phyloP scores from a whole-genome alignment of 345 rosid genomes.

The Abelmoschus esculentus region DNA sequence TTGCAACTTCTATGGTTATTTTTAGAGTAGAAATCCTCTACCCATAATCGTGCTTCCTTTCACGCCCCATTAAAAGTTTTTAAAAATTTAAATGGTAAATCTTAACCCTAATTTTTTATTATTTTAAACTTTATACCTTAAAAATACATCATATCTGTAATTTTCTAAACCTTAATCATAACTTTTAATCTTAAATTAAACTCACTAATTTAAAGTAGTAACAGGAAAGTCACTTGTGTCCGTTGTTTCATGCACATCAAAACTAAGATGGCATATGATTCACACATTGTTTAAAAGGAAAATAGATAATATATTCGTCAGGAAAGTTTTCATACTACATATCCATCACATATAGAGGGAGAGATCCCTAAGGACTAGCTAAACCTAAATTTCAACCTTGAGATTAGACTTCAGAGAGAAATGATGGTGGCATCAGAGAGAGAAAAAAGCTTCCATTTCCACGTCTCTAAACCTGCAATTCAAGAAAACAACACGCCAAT shows the following conservation, averaged over 20 bases:
- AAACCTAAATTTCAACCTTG: conserved; percentile 8
- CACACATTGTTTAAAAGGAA: not conserved
- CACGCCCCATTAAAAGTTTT: too few relatives aligned
- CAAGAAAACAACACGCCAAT: too few relatives aligned
- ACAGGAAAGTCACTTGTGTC: too few relatives aligned
- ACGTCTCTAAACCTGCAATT: conserved; percentile 1
- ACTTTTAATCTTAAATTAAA: too few relatives aligned
- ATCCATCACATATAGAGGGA: not conserved
- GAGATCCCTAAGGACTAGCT: not conserved
- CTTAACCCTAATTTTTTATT: too few relatives aligned
- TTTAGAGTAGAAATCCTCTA: too few relatives aligned
- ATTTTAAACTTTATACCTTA: too few relatives aligned
- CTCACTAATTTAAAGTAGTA: too few relatives aligned
- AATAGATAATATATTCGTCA: not conserved
- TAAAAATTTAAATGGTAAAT: too few relatives aligned
- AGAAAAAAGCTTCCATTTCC: conserved; percentile 5
- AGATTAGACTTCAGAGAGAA: not conserved
- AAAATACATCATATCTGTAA: too few relatives aligned
- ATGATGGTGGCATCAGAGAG: not conserved
- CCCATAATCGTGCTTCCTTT: too few relatives aligned
- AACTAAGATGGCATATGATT: not conserved
- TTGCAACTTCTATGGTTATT: not conserved
- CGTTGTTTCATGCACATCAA: not conserved
- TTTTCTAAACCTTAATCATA: too few relatives aligned
- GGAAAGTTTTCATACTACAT: not conserved